Evolutionary conservation across 352 stramenopile species (phyloP).

Genomic region (Phytophthora sp.): DNA sequence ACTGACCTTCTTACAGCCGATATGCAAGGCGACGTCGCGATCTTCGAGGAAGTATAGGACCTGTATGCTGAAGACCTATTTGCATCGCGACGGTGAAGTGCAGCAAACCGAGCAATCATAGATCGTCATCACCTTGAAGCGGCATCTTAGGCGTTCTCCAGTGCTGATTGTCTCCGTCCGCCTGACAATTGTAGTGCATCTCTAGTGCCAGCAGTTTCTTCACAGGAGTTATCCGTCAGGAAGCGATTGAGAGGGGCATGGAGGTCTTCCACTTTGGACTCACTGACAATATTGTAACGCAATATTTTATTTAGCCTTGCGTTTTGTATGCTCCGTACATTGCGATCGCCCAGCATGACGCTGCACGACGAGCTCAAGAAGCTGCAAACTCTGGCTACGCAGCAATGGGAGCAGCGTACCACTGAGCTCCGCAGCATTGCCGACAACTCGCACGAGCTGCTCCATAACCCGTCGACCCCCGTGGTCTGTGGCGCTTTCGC

Average conservation of each 20-base stretch:
- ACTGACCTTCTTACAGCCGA: constrained; percentile 25
- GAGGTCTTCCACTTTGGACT: constrained; percentile 16
- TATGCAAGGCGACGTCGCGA: constrained; percentile 39
- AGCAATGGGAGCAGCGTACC: constrained; percentile 31
- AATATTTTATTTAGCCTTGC: constrained; percentile 1
- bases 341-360: constrained; percentile 17
- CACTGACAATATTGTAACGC: constrained; percentile 1
- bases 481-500: constrained; percentile 60
- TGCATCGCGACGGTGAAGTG: constrained; percentile 29
- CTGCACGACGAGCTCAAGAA: constrained; percentile 46
- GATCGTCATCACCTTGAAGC: constrained; percentile 4
- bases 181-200: background rate
- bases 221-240: constrained; percentile 29
- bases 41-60: constrained; percentile 53
- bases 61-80: constrained; percentile 47
- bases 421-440: constrained; percentile 18
- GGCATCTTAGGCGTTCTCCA: background rate
- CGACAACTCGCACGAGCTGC: constrained; percentile 29
- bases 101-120: background rate
- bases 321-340: constrained; percentile 16
- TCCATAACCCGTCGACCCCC: constrained; percentile 44
- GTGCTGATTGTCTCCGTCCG: background rate
- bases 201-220: background rate
- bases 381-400: constrained; percentile 49
- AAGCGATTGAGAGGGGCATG: constrained; percentile 34